These are phyloP conservation scores for Escovopsis sp. DNA, from an alignment of 2,329 filamentous ascomycete genomes.

Conservation along the genomic window DNA sequence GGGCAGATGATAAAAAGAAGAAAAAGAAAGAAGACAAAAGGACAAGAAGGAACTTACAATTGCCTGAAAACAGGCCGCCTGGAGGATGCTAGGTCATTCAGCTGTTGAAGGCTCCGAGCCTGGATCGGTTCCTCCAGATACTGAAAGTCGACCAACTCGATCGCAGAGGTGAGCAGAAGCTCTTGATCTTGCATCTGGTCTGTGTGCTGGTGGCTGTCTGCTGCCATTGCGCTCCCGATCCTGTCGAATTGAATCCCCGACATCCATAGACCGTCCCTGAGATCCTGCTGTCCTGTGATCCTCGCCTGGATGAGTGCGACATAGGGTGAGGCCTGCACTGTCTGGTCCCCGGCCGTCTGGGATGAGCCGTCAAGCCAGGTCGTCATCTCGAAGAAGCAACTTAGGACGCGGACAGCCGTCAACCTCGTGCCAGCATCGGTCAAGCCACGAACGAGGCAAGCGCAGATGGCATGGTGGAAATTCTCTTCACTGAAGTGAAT, in stretches of 20 bases:
- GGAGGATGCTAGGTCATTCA: slow-evolving; percentile 38
- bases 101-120: slow-evolving; percentile 41
- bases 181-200: slow-evolving; percentile 42
- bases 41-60: slow-evolving; percentile 31
- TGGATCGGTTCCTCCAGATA: slow-evolving; percentile 48
- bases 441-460: slow-evolving; percentile 47
- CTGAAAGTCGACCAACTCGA: slow-evolving; percentile 51
- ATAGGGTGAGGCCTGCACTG: slow-evolving; percentile 36
- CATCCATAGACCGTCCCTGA: slow-evolving; percentile 47
- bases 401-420: slow-evolving; percentile 43
- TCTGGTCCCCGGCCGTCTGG: slow-evolving; percentile 5
- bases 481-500: slow-evolving; percentile 48
- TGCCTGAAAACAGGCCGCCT: slow-evolving; percentile 41
- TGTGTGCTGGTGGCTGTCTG: slow-evolving; percentile 17
- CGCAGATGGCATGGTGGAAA: slow-evolving; percentile 53
- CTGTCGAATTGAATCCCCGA: slow-evolving; percentile 34
- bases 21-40: too few relatives aligned
- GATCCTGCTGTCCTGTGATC: slow-evolving; percentile 39
- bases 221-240: slow-evolving; percentile 11
- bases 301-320: slow-evolving; percentile 43
- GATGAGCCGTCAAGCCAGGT: slow-evolving; percentile 7
- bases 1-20: too few relatives aligned
- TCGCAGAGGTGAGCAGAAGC: slow-evolving; percentile 44
- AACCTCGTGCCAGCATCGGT: slow-evolving; percentile 45
- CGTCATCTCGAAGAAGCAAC: slow-evolving; percentile 38